Evolutionary conservation across 140 eudicot genomes (phyloP).

Genomic region (Erigeron philadelphicus): DNA sequence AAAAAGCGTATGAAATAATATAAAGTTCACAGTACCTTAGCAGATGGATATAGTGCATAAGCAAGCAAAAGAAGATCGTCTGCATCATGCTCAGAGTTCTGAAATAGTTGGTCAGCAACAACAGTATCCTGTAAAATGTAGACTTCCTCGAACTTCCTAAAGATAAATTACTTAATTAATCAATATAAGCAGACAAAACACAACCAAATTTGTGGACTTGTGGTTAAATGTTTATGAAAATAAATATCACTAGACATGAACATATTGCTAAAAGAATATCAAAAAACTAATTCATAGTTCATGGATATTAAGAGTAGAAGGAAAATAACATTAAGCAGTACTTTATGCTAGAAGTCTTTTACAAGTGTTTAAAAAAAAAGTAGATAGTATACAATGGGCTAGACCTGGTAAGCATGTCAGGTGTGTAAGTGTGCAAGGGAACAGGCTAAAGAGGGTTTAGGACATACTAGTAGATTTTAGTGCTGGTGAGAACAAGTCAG

Average conservation of each 20-base stretch:
- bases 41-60: constrained; percentile 56
- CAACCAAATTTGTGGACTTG: background rate
- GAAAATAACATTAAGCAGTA: background rate
- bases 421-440: too few relatives aligned
- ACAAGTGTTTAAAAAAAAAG: background rate
- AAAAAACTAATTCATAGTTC: constrained; percentile 5
- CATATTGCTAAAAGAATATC: constrained; percentile 11
- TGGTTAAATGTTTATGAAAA: background rate
- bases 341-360: background rate
- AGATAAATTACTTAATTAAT: constrained; percentile 19
- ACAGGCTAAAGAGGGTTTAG: too few relatives aligned
- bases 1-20: background rate
- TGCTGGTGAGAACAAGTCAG: too few relatives aligned
- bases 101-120: constrained; percentile 83
- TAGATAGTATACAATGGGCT: background rate
- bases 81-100: constrained; percentile 64
- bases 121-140: constrained; percentile 66
- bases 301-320: background rate
- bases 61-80: constrained; percentile 82
- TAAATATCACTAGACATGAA: constrained; percentile 5
- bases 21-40: constrained; percentile 53
- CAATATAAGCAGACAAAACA: constrained; percentile 1
- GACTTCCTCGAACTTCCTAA: constrained; percentile 53
- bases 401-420: background rate
- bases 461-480: too few relatives aligned